phyloP scores from a whole-genome alignment of 805 yeast species.

The Kuraishia hungarica region DNA sequence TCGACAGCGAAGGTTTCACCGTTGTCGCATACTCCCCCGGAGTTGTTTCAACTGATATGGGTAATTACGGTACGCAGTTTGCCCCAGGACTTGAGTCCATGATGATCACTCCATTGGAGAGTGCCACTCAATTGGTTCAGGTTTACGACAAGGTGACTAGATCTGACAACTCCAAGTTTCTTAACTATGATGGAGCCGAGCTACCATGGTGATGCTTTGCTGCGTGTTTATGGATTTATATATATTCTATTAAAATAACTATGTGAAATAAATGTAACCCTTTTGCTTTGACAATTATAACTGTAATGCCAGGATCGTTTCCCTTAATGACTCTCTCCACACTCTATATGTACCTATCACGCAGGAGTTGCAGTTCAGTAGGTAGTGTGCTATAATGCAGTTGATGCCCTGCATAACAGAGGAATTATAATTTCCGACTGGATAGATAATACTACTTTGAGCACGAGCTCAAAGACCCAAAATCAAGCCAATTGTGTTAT shows the following conservation, averaged over 20 bases:
- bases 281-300: no score
- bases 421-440: background rate
- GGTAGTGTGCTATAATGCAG: background rate
- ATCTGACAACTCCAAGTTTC: constrained; percentile 20
- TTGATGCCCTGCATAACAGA: background rate
- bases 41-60: background rate
- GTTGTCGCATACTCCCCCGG: constrained; percentile 11
- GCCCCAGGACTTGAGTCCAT: background rate
- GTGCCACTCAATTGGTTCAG: constrained; percentile 12
- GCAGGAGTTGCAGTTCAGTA: background rate
- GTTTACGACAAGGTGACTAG: constrained; percentile 13
- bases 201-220: background rate
- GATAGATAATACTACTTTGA: no score
- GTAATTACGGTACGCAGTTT: no score
- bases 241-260: no score
- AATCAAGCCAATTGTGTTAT: no score
- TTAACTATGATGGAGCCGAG: constrained; percentile 13
- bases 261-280: background rate
- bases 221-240: background rate
- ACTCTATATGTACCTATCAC: background rate
- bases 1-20: constrained; percentile 16
- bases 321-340: background rate
- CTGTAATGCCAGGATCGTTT: background rate
- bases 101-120: constrained; percentile 17
- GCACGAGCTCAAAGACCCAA: no score